Percentiles rank a stretch among this genome's conserved stretches.
Evolutionary conservation across 2,329 filamentous ascomycete genomes (phyloP).

Genomic region (Cadophora gregata): DNA sequence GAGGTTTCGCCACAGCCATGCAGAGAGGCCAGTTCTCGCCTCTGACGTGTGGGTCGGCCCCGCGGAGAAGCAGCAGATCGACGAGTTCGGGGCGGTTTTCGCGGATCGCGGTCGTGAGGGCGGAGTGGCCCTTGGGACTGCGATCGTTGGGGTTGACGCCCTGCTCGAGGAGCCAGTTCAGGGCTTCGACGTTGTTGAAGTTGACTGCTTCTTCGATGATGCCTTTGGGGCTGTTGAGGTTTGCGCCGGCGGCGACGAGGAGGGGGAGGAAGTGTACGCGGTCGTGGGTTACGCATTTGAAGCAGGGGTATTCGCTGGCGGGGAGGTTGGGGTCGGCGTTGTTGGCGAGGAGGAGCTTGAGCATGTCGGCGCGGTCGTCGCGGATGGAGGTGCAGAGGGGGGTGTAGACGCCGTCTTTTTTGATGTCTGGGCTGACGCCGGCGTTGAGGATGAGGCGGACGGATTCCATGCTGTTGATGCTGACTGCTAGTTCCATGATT

Average conservation of each 20-base stretch:
- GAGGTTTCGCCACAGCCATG: conserved; percentile 68
- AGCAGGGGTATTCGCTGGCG: conserved; percentile 68
- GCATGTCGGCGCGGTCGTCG: conserved; percentile 67
- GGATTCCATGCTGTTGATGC: conserved; percentile 67
- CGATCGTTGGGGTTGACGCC: conserved; percentile 66
- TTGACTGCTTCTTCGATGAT: conserved; percentile 70
- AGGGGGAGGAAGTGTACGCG: conserved; percentile 64
- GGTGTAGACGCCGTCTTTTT: conserved; percentile 71
- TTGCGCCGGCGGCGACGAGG: conserved; percentile 64
- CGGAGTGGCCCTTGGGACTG: conserved; percentile 61
- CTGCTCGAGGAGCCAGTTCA: conserved; percentile 65
- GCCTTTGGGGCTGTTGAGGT: conserved; percentile 64
- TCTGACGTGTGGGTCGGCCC: conserved; percentile 66
- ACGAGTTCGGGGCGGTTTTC: conserved; percentile 65
- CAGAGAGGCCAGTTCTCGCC: conserved; percentile 74
- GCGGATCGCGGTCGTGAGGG: conserved; percentile 69
- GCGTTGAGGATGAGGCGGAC: conserved; percentile 62
- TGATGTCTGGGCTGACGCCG: conserved; percentile 64
- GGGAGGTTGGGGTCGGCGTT: conserved; percentile 58
- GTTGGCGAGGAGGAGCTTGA: conserved; percentile 61
- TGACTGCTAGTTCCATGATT: conserved; percentile 67
- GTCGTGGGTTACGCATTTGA: conserved; percentile 72
- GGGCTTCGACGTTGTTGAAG: conserved; percentile 64
- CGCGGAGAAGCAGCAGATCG: conserved; percentile 61
- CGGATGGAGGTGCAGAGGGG: conserved; percentile 72